A percentile compares a stretch with the other conserved stretches of the same genome.
phyloP scores from a whole-genome alignment of 768 basidiomycete genomes.

The Strobilomyces confusus region DNA sequence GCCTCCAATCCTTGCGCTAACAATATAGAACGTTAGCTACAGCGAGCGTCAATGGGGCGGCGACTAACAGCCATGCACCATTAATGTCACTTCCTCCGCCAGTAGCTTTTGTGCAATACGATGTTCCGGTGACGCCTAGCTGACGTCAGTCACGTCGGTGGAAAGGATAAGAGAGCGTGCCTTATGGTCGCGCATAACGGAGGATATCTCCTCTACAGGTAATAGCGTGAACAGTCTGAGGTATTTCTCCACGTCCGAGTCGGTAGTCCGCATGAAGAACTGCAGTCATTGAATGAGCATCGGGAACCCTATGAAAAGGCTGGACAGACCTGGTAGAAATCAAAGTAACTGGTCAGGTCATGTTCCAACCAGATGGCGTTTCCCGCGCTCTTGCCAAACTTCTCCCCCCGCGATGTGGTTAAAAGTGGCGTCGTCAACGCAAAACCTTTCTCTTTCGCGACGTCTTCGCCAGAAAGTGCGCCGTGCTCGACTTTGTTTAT shows the following conservation, averaged over 20 bases:
- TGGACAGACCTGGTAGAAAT: constrained; percentile 85
- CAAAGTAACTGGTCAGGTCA: constrained; percentile 75
- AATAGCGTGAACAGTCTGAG: constrained; percentile 83
- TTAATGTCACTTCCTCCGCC: constrained; percentile 55
- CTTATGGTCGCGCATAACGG: constrained; percentile 53
- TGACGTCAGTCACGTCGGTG: neutral
- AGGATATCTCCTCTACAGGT: constrained; percentile 50
- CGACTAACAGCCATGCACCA: constrained; percentile 54
- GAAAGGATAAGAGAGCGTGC: constrained; percentile 33
- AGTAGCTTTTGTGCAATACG: constrained; percentile 49
- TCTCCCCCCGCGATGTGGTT: constrained; percentile 84
- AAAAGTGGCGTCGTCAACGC: constrained; percentile 94
- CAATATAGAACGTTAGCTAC: neutral
- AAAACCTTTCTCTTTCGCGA: constrained; percentile 44
- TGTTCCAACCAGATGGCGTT: constrained; percentile 92
- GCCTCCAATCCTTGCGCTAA: constrained; percentile 38
- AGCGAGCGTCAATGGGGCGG: neutral
- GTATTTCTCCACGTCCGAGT: constrained; percentile 76
- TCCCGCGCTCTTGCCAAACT: constrained; percentile 96
- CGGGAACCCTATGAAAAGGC: neutral
- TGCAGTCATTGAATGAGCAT: constrained; percentile 28
- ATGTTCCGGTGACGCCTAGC: constrained; percentile 30
- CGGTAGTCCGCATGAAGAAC: constrained; percentile 86
- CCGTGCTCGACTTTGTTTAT: constrained; percentile 51
- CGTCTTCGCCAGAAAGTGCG: neutral